Base-by-base conservation (phyloP, 805 yeast genomes). In the Candida easanensis region DNA sequence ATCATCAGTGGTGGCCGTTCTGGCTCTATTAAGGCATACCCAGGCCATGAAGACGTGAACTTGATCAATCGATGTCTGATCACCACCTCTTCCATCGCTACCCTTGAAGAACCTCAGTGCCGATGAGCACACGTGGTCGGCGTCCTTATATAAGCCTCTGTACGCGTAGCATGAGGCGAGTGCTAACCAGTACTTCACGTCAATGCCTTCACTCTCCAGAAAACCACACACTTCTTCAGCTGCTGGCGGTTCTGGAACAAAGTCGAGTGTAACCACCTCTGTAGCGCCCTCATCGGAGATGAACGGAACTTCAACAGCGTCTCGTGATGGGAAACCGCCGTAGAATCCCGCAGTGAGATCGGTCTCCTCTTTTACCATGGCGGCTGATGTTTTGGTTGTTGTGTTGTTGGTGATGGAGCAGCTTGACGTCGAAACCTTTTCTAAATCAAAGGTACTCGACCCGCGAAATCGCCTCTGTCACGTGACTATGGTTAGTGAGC, bases 251-350 rank as follows among this genome's bases (percentile, higher is more conserved):
- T 91, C 98, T 27, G 81, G 80, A 40, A 76, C 76, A 46, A 85
- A 73, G 57, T 89, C 91, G 53, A 93, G 78, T 40, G 88, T 84
- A 50, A 91, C 96, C 48, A 88, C 85, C 65, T 89, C 96, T 55
- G 84, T 86, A 45, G 82, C 81, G 44, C 76, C 84, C 49, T 73
- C 74, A 59, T 88, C 69, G 33, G 96, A 8, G 10, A 8, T 7
- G n/a, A 26, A 13, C 30, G 30, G 97, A 57, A 91, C 84, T 62
- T 70, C 74, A 33, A 69, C 41, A 8, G 49, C 33, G 21, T 47
- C 41, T 6, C 38, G 36, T 2, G 39, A 41, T 10, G 39, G 37
- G 15, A 16, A 38, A 2, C 30, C 36, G n/a, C 44, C 45, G 36
- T 50, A 50, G 47, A 33, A 50, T 4, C 45, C 40, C 21, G 46